phyloP scores from a whole-genome alignment of 768 basidiomycete genomes.

The Leucosporidium creatinivorum region DNA sequence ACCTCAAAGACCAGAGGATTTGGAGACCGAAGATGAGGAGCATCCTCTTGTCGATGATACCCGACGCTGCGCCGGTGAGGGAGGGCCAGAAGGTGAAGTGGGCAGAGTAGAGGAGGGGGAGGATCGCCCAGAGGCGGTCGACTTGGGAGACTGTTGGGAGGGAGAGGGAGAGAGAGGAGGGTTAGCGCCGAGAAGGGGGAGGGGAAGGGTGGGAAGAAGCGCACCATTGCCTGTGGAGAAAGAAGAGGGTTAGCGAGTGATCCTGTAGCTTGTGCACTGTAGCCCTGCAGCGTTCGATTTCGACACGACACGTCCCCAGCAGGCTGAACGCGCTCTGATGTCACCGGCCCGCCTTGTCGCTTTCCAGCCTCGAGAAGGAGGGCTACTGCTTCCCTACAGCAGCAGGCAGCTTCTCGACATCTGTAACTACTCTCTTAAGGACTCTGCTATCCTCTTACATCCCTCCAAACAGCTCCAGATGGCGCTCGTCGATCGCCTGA shows the following conservation, averaged over 20 bases:
- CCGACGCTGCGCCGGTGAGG: constrained; percentile 11
- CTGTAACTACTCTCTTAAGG: no score
- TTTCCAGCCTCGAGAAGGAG: no score
- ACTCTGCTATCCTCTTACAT: no score
- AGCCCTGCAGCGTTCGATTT: neutral
- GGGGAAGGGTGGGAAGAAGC: neutral
- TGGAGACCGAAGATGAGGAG: constrained; percentile 35
- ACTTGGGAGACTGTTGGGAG: constrained; percentile 60
- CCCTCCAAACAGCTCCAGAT: no score
- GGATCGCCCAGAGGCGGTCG: constrained; percentile 68
- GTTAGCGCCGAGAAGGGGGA: no score
- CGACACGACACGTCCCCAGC: neutral
- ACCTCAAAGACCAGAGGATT: constrained; percentile 44
- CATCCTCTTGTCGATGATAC: constrained; percentile 33
- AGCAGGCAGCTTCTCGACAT: no score
- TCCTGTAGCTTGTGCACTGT: neutral
- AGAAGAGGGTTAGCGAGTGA: neutral
- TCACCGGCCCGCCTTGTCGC: no score
- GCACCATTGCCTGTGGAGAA: neutral
- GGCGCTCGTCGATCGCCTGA: neutral
- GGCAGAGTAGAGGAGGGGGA: constrained; percentile 69
- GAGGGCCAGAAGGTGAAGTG: constrained; percentile 59
- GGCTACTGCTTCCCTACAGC: no score
- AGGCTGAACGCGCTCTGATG: neutral
- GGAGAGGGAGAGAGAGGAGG: no score